A percentile compares a stretch with the other conserved stretches of the same genome.
Evolutionary conservation across 1,284 basidiomycete genomes (phyloP).

Genomic region (Pseudozyma sp.): DNA sequence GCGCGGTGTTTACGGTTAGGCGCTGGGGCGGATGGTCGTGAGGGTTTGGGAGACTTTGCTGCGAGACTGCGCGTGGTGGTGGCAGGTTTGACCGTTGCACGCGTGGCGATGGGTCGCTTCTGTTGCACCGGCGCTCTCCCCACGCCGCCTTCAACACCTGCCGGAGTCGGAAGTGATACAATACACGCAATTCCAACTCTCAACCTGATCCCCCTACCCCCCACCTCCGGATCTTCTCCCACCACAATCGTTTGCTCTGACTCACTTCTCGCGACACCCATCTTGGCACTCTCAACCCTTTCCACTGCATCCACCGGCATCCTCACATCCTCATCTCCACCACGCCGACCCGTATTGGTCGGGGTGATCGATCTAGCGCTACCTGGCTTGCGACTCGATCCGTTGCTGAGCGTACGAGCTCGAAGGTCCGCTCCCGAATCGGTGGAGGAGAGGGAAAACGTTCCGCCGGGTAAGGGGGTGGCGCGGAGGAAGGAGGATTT

Average conservation of each 20-base stretch:
- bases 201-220: conserved; percentile 10
- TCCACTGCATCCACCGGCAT: conserved; percentile 21
- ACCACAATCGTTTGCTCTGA: conserved; percentile 17
- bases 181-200: conserved; percentile 49
- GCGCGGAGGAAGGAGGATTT: conserved; percentile 46
- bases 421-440: conserved; percentile 20
- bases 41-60: no score
- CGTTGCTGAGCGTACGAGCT: conserved; percentile 17
- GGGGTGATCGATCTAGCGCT: conserved; percentile 8
- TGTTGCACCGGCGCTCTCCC: no score
- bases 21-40: neutral
- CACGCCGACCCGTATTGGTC: conserved; percentile 1
- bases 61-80: neutral
- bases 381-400: neutral
- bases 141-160: neutral
- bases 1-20: conserved; percentile 40
- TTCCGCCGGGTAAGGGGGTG: conserved; percentile 46
- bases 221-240: neutral
- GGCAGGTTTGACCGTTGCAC: neutral
- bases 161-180: conserved; percentile 20
- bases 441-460: conserved; percentile 33
- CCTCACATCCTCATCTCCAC: neutral
- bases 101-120: neutral
- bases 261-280: conserved; percentile 3
- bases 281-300: conserved; percentile 9